Base-by-base conservation (phyloP, 2,329 filamentous ascomycete species). In the Amauroascus verrucosus region DNA sequence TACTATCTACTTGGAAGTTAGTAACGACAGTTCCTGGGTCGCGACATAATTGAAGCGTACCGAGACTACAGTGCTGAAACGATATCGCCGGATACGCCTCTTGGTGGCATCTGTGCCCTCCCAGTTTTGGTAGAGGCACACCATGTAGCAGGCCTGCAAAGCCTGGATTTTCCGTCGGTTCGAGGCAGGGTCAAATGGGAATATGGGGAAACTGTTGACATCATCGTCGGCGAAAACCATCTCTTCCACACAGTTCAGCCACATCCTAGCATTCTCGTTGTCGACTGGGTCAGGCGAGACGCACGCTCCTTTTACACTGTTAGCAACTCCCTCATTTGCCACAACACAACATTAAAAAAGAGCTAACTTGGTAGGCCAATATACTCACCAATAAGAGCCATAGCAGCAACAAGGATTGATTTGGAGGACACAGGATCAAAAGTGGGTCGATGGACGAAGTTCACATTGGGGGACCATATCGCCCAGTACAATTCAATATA, bases 151-250 rank as follows among this genome's bases (percentile, higher is more conserved):
- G 28, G 44, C 44, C 16, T 47, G 44, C 6, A 47, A 20, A 18
- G 44, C 44, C 28, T 47, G 44, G 3, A 47, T 47, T 47, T 47
- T 47, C 35, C 44, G 44, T 47, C 44, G 44, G 14, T 47, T 47
- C 8, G 28, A 14, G n/a, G 44, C 26, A 2, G 44, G 44, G 18
- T 47, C 44, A 22, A 47, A 47, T 33, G 44, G 44, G 22, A 33
- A 47, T 32, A 47, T 16, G n/a, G 44, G 44, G n/a, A 35, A 22
- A 18, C 26, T 47, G n/a, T 47, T 35, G 16, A 47, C 44, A 22
- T 47, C 44, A 14, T 47, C 44, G n/a, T 47, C 44, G 44, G 44
- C 44, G 35, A 47, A 47, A 20, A 47, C 44, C 44, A 47, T 47
- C 44, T 47, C 44, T 28, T 47, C 44, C 2, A 47, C 44, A 22